Percentiles rank a stretch among this genome's conserved stretches.
Evolutionary conservation across 2,329 filamentous ascomycete genomes (phyloP).

Genomic region (Penicillium sp.): DNA sequence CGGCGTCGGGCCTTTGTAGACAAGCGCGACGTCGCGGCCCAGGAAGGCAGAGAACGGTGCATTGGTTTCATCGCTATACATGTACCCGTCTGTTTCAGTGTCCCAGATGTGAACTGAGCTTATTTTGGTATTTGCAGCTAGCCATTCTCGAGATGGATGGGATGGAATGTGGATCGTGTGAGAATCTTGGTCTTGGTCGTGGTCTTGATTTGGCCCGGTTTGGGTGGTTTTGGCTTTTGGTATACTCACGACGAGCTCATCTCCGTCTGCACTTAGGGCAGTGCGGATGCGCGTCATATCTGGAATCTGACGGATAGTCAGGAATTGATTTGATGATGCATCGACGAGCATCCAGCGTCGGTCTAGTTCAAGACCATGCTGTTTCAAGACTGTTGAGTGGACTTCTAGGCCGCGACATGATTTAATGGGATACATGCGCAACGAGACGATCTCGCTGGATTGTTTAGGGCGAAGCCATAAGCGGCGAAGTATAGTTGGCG

Average conservation of each 20-base stretch:
- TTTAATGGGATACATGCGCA: constrained; percentile 65
- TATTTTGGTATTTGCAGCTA: constrained; percentile 53
- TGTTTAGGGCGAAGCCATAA: constrained; percentile 17
- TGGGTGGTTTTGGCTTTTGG: constrained; percentile 40
- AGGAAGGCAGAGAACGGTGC: constrained; percentile 57
- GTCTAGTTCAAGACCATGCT: constrained; percentile 61
- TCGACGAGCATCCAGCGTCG: constrained; percentile 67
- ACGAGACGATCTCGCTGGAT: constrained; percentile 34
- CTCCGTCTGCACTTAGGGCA: constrained; percentile 45
- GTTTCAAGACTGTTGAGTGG: constrained; percentile 51
- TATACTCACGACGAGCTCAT: constrained; percentile 48
- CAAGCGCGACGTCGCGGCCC: constrained; percentile 54
- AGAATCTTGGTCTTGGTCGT: background rate
- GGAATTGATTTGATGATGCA: constrained; percentile 53
- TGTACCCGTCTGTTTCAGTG: constrained; percentile 56
- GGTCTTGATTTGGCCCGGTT: background rate
- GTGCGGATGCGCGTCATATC: constrained; percentile 64
- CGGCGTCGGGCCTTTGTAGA: constrained; percentile 62
- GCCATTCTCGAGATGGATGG: constrained; percentile 55
- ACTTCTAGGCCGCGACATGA: constrained; percentile 63
- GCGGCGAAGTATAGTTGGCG: constrained; percentile 12
- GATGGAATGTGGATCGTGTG: constrained; percentile 53
- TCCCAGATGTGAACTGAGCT: constrained; percentile 59
- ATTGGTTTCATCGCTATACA: constrained; percentile 55
- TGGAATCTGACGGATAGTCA: constrained; percentile 62